phyloP scores from a whole-genome alignment of 176 grass and related monocot genomes.

The Carex kokanica region DNA sequence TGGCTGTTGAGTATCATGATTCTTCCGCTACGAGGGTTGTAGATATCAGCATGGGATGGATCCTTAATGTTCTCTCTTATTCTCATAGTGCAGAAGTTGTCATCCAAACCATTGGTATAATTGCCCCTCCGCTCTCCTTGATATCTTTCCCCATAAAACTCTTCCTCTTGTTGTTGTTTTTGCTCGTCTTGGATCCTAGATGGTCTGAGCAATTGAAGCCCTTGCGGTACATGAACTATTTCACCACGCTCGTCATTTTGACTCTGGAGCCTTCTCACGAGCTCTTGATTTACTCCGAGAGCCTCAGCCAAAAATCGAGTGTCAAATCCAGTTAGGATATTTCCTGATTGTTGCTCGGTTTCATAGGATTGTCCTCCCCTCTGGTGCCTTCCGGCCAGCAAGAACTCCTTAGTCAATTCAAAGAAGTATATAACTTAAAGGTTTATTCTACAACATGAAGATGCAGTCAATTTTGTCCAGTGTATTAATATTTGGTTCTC shows the following conservation, averaged over 20 bases:
- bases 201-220: background rate
- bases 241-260: conserved; percentile 30
- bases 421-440: too few relatives aligned
- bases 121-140: background rate
- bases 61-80: conserved; percentile 35
- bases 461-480: too few relatives aligned
- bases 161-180: too few relatives aligned
- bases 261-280: conserved; percentile 12
- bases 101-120: conserved; percentile 26
- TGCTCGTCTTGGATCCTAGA: too few relatives aligned
- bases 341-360: background rate
- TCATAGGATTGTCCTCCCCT: background rate
- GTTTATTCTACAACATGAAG: too few relatives aligned
- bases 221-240: conserved; percentile 20
- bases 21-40: conserved; percentile 33
- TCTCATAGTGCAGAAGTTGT: conserved; percentile 33
- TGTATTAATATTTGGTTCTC: too few relatives aligned
- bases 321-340: conserved; percentile 19
- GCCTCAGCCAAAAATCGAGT: conserved; percentile 21
- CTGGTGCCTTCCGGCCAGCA: conserved; percentile 32
- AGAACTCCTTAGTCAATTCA: conserved; percentile 25
- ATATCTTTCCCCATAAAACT: background rate
- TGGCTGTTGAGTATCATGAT: conserved; percentile 32
- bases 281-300: background rate
- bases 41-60: conserved; percentile 26